Conservation (phyloP, 1,284 basidiomycete genomes). For the Calocybe gambosa region DNA sequence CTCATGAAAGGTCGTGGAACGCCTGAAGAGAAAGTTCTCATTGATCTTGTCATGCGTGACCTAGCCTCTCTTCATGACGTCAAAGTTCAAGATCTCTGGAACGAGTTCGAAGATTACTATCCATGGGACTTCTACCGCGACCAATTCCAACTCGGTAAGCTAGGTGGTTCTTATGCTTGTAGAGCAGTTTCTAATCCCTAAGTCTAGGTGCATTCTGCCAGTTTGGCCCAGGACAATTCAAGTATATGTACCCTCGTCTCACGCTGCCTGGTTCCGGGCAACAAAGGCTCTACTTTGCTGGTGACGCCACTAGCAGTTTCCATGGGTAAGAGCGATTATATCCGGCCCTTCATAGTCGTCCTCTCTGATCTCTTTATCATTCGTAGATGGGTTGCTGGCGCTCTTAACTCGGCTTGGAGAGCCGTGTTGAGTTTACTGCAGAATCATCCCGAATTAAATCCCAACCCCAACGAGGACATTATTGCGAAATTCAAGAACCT, state of each 20-base stretch:
- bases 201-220: constrained; percentile 15
- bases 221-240: constrained; percentile 18
- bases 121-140: constrained; percentile 17
- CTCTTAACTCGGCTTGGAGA: constrained; percentile 16
- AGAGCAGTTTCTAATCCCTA: neutral
- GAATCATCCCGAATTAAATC: constrained; percentile 15
- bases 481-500: constrained; percentile 13
- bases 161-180: neutral
- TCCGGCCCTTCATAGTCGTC: neutral
- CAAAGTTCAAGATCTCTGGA: constrained; percentile 11
- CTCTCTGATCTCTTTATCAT: neutral
- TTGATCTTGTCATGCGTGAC: constrained; percentile 17
- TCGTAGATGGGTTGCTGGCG: constrained; percentile 17
- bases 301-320: constrained; percentile 15
- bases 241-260: constrained; percentile 12
- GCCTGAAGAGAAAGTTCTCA: constrained; percentile 16
- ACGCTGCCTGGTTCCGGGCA: constrained; percentile 14
- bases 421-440: constrained; percentile 11
- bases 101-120: constrained; percentile 14
- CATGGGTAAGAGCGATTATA: constrained; percentile 13
- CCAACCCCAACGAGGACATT: constrained; percentile 15
- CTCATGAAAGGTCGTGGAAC: constrained; percentile 16
- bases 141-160: constrained; percentile 16
- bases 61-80: constrained; percentile 17
- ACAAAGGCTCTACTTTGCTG: constrained; percentile 17